Conservation (phyloP, 1,284 basidiomycete species). For the Golubevia pallescens region DNA sequence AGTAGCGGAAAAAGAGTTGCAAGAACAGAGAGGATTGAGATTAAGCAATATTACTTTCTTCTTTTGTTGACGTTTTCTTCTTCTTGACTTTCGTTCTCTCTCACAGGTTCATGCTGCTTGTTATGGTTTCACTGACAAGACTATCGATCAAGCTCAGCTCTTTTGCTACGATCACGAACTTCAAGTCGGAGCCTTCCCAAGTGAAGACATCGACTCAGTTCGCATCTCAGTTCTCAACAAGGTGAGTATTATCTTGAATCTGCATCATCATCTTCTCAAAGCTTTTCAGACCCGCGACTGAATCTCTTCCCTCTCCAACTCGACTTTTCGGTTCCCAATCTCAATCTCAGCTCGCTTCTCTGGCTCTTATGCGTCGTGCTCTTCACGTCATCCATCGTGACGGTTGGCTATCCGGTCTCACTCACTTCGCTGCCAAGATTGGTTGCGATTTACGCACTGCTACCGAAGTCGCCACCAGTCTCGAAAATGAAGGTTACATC, state of each 20-base stretch:
- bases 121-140: constrained; percentile 6
- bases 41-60: constrained; percentile 7
- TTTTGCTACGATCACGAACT: constrained; percentile 9
- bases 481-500: constrained; percentile 8
- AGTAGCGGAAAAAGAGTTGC: background rate
- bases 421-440: constrained; percentile 2
- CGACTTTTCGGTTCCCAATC: background rate
- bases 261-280: background rate
- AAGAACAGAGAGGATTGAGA: background rate
- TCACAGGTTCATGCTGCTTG: constrained; percentile 8
- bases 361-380: constrained; percentile 8
- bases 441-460: constrained; percentile 4
- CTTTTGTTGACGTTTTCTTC: background rate
- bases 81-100: background rate
- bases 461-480: constrained; percentile 1
- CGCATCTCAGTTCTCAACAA: constrained; percentile 1
- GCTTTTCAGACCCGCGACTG: too few species aligned
- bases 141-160: constrained; percentile 3
- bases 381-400: constrained; percentile 7
- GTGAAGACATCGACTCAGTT: constrained; percentile 1
- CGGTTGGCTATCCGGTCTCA: constrained; percentile 5
- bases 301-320: too few species aligned
- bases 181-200: background rate
- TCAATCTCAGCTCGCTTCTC: constrained; percentile 4
- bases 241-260: background rate